Evolutionary conservation across 345 rosid genomes (phyloP), one percentile per base, ranked within the genome.

Genomic region (Syzygium oleosum): DNA sequence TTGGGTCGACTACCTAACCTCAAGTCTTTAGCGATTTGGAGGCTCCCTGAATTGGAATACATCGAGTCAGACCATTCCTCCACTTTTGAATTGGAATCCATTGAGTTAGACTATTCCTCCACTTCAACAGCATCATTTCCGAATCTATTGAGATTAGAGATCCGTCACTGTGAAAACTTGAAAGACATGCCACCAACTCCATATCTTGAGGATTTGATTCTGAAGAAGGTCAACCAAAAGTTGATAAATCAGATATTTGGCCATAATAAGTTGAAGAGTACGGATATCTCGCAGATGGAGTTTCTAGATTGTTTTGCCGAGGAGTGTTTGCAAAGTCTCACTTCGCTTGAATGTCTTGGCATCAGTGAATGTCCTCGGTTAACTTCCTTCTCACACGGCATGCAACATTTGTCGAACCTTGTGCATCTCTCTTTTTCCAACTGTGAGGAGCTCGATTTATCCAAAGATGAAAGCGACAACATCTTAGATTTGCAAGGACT

Each of bases 1-100:
- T 55, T 92, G 29, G 91, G 88, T 51, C 83, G 84, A 38, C 89
- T 92, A 52, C 89, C 88, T n/a, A 19, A 29, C 84, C 92, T 90
- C 19, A 85, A 88, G 86, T 29, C 63, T 51, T 88, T 92, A 3
- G 7, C 68, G 84, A 41, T 92, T 3, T 13, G 51, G 14, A 38
- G 84, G 53, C 49, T 92, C 86, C n/a, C 87, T 58, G 79, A 88
- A 3, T 86, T 90, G 77, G 86, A 83, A 25, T 17, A 51, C 29
- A 88, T 92, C 34, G 65, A 1, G 29, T 58, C 5, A 53, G 21
- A 65, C 84, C 68, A 10, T 87, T 90, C 63, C 87, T 77, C 27
- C 29, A 1, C 15, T 59, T 27, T n/a, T n/a, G n/a, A n/a, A n/a
- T n/a, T n/a, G n/a, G n/a, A n/a, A n/a, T n/a, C n/a, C 87, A 88